Base-by-base conservation (phyloP, 495 filamentous ascomycete genomes). In the Podospora appendiculata region DNA sequence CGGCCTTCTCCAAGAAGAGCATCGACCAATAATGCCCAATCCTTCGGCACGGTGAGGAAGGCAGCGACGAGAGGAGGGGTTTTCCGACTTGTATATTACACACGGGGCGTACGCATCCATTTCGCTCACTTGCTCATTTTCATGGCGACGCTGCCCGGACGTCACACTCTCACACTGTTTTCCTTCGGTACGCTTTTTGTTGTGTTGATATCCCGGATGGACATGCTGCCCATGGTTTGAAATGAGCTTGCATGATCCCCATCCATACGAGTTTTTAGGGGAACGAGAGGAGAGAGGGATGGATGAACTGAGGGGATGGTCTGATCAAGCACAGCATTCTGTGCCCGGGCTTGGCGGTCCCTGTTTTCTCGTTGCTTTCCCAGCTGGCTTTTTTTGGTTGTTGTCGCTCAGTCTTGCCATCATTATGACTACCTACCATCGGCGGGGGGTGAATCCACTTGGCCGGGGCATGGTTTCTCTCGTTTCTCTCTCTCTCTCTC, bases 1-100 rank as follows among this genome's bases (percentile, higher is more conserved):
- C 67, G 13, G 65, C 63, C 1, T 68, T 68, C 43, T 65, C 66
- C 38, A 65, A 65, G 45, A 64, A 67, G 64, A 67, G 63, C 57
- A 52, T 63, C 38, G 61, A 63, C 46, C 59, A 54, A 41, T 65
- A 52, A 58, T 57, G 46, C 25, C 25, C 25, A 25, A 25, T 2
- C 25, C 25, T 25, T 25, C 25, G 25, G 25, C 5, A 25, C 25
- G 25, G 5, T 25, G 25, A 25, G 25, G 25, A 25, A 25, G 25
- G 25, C 25, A 25, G 25, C 25, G 25, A 25, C 25, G 25, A 25
- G 25, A 5, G 25, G 25, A 25, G 5, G 25, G 25, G 25, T 25
- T 25, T 25, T 25, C 25, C 25, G 25, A 25, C 25, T 39, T 52
- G 50, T 52, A 52, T 46, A 52, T 52, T 46, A 46, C 46, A 25